Conservation (phyloP, 371 early-diverging fungal species). For the Mucor mucedo region DNA sequence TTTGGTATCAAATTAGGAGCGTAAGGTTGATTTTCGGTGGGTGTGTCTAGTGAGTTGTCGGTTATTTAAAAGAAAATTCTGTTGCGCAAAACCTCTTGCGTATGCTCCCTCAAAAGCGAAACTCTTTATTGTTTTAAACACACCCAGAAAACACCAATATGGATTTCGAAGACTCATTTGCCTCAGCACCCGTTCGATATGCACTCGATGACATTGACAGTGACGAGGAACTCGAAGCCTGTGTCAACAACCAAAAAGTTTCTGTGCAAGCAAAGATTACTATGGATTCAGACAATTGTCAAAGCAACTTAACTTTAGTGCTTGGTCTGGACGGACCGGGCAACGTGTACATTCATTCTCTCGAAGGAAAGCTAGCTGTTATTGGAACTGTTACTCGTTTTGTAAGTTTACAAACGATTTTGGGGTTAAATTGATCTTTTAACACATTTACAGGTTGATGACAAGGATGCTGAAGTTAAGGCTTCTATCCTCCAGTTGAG, state of each 20-base stretch:
- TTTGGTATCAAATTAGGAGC: no score
- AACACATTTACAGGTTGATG: constrained; percentile 13
- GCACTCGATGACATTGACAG: constrained; percentile 47
- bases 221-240: constrained; percentile 38
- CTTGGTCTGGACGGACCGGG: constrained; percentile 48
- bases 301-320: constrained; percentile 28
- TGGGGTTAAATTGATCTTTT: not conserved
- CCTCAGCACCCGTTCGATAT: constrained; percentile 49
- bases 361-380: constrained; percentile 6
- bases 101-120: no score
- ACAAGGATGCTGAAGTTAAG: constrained; percentile 8
- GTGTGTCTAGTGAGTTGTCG: no score
- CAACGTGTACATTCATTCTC: constrained; percentile 35
- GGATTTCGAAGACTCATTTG: constrained; percentile 44
- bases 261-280: constrained; percentile 1
- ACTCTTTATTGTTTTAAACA: no score
- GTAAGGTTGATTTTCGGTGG: no score
- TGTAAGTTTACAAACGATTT: constrained; percentile 8
- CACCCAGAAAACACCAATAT: constrained; percentile 3
- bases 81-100: no score
- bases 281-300: not conserved
- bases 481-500: constrained; percentile 9
- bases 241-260: constrained; percentile 10
- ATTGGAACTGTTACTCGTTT: constrained; percentile 11
- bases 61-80: no score